Conservation (phyloP, 2,329 filamentous ascomycete genomes). For the Aspergillus pseudonomiae region DNA sequence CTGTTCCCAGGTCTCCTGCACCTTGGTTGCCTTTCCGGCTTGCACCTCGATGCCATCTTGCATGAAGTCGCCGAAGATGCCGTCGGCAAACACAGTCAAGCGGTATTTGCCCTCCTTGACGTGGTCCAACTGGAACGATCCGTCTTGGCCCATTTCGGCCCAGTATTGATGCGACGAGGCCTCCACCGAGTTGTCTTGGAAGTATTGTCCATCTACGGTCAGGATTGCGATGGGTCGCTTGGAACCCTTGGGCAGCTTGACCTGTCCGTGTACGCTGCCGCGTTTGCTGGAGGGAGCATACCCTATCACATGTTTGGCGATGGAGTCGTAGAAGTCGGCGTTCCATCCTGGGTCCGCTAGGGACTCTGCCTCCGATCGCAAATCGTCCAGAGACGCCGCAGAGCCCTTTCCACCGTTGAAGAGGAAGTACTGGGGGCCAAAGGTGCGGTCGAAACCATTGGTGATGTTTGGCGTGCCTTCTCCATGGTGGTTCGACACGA, state of each 20-base stretch:
- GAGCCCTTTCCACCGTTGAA: conserved; percentile 61
- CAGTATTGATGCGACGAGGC: conserved; percentile 65
- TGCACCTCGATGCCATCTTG: conserved; percentile 55
- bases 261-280: conserved; percentile 54
- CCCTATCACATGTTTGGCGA: conserved; percentile 61
- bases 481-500: conserved; percentile 65
- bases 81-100: conserved; percentile 65
- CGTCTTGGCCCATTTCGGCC: conserved; percentile 54
- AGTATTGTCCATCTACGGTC: conserved; percentile 54
- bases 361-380: conserved; percentile 58
- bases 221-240: conserved; percentile 60
- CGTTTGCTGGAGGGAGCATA: conserved; percentile 59
- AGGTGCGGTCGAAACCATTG: conserved; percentile 66
- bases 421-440: conserved; percentile 65
- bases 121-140: conserved; percentile 55
- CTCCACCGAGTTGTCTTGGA: conserved; percentile 62
- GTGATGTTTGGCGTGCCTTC: conserved; percentile 67
- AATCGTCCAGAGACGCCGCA: conserved; percentile 48
- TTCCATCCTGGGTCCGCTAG: conserved; percentile 60
- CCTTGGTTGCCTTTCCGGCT: conserved; percentile 44
- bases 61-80: conserved; percentile 63
- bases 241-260: conserved; percentile 57
- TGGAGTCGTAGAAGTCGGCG: conserved; percentile 64
- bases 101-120: conserved; percentile 64
- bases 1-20: conserved; percentile 52